Percentiles rank a stretch among this genome's conserved stretches.
phyloP scores from a whole-genome alignment of 768 basidiomycete species.

The Termitomyces sp. region DNA sequence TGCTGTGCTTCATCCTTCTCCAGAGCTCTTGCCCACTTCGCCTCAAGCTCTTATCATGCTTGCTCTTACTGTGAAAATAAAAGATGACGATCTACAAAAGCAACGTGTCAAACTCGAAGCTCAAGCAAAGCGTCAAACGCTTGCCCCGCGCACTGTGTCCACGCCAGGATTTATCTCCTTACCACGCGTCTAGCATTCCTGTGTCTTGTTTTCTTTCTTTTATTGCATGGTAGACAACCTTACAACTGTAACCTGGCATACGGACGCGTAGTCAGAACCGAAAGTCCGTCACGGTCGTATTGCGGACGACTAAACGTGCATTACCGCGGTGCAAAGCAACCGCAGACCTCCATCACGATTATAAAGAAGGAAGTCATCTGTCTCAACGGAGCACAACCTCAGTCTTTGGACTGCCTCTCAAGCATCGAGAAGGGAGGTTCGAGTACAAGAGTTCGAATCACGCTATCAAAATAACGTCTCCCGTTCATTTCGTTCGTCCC shows the following conservation, averaged over 20 bases:
- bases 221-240: not conserved
- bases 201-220: not conserved
- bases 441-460: no score
- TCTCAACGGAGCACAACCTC: no score
- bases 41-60: conserved; percentile 61
- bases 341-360: not conserved
- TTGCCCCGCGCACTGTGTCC: conserved; percentile 26
- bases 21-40: conserved; percentile 46
- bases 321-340: not conserved
- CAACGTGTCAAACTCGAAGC: conserved; percentile 71
- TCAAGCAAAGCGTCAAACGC: conserved; percentile 59
- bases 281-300: not conserved
- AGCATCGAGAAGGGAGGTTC: no score
- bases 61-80: conserved; percentile 60
- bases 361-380: not conserved
- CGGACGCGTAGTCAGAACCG: not conserved
- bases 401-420: no score
- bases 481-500: no score
- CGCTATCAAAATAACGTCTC: no score
- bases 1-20: conserved; percentile 45
- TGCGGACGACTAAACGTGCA: not conserved
- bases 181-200: conserved; percentile 8
- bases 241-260: not conserved
- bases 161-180: conserved; percentile 19
- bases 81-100: conserved; percentile 75